Percentiles rank a stretch among this genome's conserved stretches.
Conservation (phyloP, 768 basidiomycete species). For the Panellus pusillus region DNA sequence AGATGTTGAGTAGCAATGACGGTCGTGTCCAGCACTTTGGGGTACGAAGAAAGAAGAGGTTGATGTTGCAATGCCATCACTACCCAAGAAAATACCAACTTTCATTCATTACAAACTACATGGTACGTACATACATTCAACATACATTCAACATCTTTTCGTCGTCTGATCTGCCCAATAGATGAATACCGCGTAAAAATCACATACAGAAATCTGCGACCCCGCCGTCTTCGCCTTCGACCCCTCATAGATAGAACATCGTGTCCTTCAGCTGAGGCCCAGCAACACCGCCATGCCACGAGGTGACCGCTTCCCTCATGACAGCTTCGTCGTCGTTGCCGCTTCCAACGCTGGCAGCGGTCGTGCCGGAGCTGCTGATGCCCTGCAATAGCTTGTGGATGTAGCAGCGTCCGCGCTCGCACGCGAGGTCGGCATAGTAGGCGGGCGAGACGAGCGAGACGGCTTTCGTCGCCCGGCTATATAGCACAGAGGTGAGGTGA, state of each 20-base stretch:
- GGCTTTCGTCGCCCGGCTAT: conserved; percentile 80
- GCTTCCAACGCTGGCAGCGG: conserved; percentile 26
- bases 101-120: too few species aligned
- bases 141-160: too few species aligned
- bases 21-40: too few species aligned
- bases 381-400: conserved; percentile 71
- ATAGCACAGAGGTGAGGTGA: neutral
- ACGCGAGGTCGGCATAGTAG: conserved; percentile 76
- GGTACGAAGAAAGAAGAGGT: too few species aligned
- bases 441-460: conserved; percentile 82
- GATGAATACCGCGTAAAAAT: too few species aligned
- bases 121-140: too few species aligned
- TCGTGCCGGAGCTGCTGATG: conserved; percentile 31
- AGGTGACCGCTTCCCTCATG: conserved; percentile 47
- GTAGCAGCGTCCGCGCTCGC: conserved; percentile 69
- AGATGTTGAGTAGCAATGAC: too few species aligned
- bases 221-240: too few species aligned
- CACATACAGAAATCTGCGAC: too few species aligned
- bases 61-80: too few species aligned
- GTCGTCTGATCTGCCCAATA: too few species aligned
- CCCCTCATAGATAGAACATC: conserved; percentile 71
- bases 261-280: conserved; percentile 56
- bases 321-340: conserved; percentile 48
- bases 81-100: too few species aligned
- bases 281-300: conserved; percentile 60